Conservation (phyloP, 2,329 filamentous ascomycete species). For the Mycosphaerella sp. region DNA sequence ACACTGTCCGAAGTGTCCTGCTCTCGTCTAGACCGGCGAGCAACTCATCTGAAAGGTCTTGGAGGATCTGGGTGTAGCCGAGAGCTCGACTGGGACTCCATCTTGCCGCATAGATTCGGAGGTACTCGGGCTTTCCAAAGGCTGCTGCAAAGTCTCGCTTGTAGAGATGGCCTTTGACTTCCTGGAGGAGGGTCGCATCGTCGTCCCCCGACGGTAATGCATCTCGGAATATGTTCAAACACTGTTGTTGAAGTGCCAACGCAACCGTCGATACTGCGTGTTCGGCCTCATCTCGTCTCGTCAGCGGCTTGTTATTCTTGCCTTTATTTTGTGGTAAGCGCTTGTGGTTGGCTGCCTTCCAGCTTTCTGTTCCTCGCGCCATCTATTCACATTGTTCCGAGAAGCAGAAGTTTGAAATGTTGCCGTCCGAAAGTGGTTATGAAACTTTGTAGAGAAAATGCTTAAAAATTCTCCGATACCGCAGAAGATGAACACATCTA, state of each 20-base stretch:
- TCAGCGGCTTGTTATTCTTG: background rate
- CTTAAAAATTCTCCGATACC: background rate
- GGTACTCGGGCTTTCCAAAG: slow-evolving; percentile 63
- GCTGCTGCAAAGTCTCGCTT: slow-evolving; percentile 75
- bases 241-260: slow-evolving; percentile 54
- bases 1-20: slow-evolving; percentile 41
- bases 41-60: slow-evolving; percentile 29
- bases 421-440: background rate
- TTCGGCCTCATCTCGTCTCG: background rate
- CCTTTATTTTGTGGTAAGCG: slow-evolving; percentile 1
- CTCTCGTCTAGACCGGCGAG: background rate
- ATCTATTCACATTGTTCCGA: background rate
- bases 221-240: slow-evolving; percentile 66
- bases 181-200: slow-evolving; percentile 55
- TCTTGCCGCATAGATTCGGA: slow-evolving; percentile 77
- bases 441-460: background rate
- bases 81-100: slow-evolving; percentile 87
- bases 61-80: slow-evolving; percentile 64
- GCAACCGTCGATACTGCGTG: slow-evolving; percentile 6
- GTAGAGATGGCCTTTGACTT: slow-evolving; percentile 79
- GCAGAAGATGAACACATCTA: too few relatives aligned
- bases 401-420: background rate
- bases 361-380: slow-evolving; percentile 19
- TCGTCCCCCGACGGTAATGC: slow-evolving; percentile 40
- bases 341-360: slow-evolving; percentile 6